Evolutionary conservation across 306 rosid species (phyloP).

Genomic region (Quercus rubra): DNA sequence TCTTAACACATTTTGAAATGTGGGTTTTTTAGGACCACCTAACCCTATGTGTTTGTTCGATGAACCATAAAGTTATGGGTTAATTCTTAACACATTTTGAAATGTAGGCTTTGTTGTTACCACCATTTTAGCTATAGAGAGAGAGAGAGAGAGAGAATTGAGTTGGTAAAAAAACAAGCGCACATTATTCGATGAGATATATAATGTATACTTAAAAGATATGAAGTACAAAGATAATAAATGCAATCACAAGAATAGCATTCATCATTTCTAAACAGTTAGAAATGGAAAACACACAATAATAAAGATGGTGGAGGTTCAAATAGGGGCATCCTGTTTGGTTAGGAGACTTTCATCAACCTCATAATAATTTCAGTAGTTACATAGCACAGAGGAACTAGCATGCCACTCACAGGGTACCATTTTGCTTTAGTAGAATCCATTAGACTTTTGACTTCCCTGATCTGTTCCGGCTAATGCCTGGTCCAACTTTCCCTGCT

Average conservation of each 20-base stretch:
- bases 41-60: not conserved
- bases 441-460: slow-evolving; percentile 55
- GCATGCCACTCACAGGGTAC: slow-evolving; percentile 27
- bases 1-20: not conserved
- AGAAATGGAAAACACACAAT: slow-evolving; percentile 14
- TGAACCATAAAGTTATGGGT: too few species aligned
- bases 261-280: slow-evolving; percentile 12
- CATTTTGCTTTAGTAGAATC: slow-evolving; percentile 43
- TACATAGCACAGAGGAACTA: slow-evolving; percentile 25
- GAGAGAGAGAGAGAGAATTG: not conserved
- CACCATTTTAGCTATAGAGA: not conserved
- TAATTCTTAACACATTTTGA: not conserved
- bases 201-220: slow-evolving; percentile 13
- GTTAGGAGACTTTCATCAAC: slow-evolving; percentile 38
- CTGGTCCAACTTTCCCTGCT: slow-evolving; percentile 62
- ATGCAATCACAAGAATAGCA: slow-evolving; percentile 39
- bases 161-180: not conserved
- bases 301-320: slow-evolving; percentile 30
- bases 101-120: not conserved
- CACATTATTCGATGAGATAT: slow-evolving; percentile 11
- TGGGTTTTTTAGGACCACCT: not conserved
- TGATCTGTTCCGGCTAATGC: slow-evolving; percentile 31
- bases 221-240: slow-evolving; percentile 29
- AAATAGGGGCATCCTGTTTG: slow-evolving; percentile 33
- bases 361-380: slow-evolving; percentile 31